Evolutionary conservation across 495 filamentous ascomycete species (phyloP).

Genomic region (Peziza echinospora): DNA sequence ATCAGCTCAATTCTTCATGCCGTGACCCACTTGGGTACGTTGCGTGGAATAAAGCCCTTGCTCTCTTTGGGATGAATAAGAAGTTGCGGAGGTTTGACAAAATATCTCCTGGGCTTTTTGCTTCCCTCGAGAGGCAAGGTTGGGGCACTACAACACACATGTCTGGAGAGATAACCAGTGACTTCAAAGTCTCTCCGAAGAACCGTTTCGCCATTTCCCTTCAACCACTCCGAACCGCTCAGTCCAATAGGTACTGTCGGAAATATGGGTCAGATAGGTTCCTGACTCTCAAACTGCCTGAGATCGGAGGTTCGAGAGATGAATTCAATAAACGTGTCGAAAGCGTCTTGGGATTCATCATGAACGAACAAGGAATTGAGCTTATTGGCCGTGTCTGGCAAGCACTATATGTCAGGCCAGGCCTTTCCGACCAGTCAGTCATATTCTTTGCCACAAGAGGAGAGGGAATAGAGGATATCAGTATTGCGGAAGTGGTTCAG

Average conservation of each 20-base stretch:
- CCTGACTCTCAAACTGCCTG: constrained; percentile 10
- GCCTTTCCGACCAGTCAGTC: constrained; percentile 1
- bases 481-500: constrained; percentile 7
- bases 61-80: too few relatives aligned
- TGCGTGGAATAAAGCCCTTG: too few relatives aligned
- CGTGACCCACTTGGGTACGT: too few relatives aligned
- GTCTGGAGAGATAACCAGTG: constrained; percentile 3
- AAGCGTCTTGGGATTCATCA: neutral
- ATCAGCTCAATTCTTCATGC: too few relatives aligned
- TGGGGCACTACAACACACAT: constrained; percentile 9
- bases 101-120: constrained; percentile 2
- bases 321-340: neutral
- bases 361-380: constrained; percentile 4
- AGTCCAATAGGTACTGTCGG: constrained; percentile 9
- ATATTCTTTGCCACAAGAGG: constrained; percentile 15
- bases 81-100: too few relatives aligned
- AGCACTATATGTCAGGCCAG: constrained; percentile 8
- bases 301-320: constrained; percentile 2
- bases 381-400: constrained; percentile 13
- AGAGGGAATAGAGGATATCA: constrained; percentile 12
- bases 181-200: neutral
- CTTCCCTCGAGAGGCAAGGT: neutral
- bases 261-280: constrained; percentile 18
- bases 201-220: constrained; percentile 2
- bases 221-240: constrained; percentile 5